Evolutionary conservation across 1,284 basidiomycete genomes (phyloP), one percentile per base, ranked within the genome.

Genomic region (Ustilago xerochloae): DNA sequence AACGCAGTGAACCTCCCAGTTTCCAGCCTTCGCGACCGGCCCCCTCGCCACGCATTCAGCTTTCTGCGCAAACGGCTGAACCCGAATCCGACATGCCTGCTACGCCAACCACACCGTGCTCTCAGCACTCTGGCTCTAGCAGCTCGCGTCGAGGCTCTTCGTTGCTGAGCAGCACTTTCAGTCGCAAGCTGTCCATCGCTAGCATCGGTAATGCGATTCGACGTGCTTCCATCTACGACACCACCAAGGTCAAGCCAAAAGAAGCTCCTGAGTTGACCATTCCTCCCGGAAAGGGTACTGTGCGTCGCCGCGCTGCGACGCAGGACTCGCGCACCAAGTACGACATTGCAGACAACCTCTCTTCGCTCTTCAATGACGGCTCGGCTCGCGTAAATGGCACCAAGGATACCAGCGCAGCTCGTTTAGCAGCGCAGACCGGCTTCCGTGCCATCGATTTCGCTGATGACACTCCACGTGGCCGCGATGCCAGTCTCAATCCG

Each of bases 381-480:
- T 54, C 57, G 46, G 15, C 57, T 26, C 56, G 57, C 20, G 59
- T 54, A 46, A 38, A n/a, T n/a, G 53, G 62, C 32, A 50, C 22
- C 2, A 28, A 28, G 6, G 52, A 61, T 0, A 10, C 24, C 6
- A 35, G 32, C 29, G 36, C 41, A 0, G 18, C 24, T 16, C 33
- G 36, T 22, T 29, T 39, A n/a, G 43, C 26, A 2, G 28, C 55
- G 32, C 55, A 58, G 49, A 41, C 55, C 4, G 51, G 56, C 4
- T 71, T 71, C 39, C 58, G 63, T 4, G 68, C 68, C 16, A 66
- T 71, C 30, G 63, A 71, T 43, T 66, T 62, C 49, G 58, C 63
- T 22, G 68, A 71, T 32, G 68, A 71, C 36, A 71, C 68, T n/a
- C 68, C 68, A 13, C 63, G 68, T n/a, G 68, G 68, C n/a, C 58